Evolutionary conservation across 1,284 basidiomycete species (phyloP).

Genomic region (Cryptococcus wingfieldii): DNA sequence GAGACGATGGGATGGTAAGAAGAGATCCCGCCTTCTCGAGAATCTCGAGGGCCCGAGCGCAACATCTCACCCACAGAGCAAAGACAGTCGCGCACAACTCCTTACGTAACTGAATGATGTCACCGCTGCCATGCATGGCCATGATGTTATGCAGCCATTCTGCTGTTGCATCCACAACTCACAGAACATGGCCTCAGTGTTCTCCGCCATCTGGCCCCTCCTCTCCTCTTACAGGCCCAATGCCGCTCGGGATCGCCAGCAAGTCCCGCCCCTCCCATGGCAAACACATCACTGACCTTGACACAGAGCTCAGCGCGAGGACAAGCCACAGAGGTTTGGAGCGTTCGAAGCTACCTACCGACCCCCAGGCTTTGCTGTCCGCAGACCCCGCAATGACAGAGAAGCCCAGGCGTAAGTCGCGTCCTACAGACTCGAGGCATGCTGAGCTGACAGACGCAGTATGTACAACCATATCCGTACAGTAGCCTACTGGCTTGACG

Average conservation of each 20-base stretch:
- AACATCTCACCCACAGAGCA: too few species aligned
- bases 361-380: slow-evolving; percentile 31
- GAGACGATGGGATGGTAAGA: too few species aligned
- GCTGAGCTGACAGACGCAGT: slow-evolving; percentile 23
- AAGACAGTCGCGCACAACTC: too few species aligned
- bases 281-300: background rate
- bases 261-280: background rate
- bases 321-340: slow-evolving; percentile 34
- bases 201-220: slow-evolving; percentile 30
- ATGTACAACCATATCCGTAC: slow-evolving; percentile 48
- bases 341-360: slow-evolving; percentile 42
- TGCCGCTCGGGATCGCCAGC: slow-evolving; percentile 27
- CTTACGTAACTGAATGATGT: too few species aligned
- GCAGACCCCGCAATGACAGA: slow-evolving; percentile 33
- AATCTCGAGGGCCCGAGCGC: too few species aligned
- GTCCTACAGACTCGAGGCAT: background rate
- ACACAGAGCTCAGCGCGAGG: slow-evolving; percentile 9
- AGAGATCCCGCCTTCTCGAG: too few species aligned
- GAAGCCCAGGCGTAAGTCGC: slow-evolving; percentile 46
- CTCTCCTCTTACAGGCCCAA: slow-evolving; percentile 29
- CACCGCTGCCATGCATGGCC: too few species aligned
- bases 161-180: too few species aligned
- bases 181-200: slow-evolving; percentile 15
- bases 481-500: slow-evolving; percentile 48
- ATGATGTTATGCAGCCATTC: too few species aligned